Evolutionary conservation across 805 yeast species (phyloP), one percentile per base, ranked within the genome.

Genomic region (Zygoascus bituminiphila): DNA sequence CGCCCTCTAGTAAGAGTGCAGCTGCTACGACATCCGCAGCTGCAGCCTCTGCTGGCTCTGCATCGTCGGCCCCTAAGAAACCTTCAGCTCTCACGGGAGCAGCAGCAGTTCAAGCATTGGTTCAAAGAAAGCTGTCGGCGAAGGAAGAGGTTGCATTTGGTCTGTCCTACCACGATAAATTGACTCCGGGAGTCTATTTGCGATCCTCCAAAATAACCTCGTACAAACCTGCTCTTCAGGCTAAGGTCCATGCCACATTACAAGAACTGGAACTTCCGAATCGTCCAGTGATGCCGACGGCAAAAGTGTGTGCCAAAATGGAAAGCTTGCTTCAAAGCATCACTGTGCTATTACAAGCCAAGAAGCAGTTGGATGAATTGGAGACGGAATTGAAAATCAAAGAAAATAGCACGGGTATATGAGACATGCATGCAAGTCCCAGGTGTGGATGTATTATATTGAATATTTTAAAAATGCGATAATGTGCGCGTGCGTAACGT

Each of bases 81-180:
- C 33, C 44, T 25, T 50, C 47, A 21, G 42, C 52, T 5, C 25
- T 44, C 2, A 42, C 49, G 5, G 52, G 53, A 8, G 54, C 54
- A 1, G 56, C 61, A 8, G 54, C 57, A 2, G 55, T 55, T 1
- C 53, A 53, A 22, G 50, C 50, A 19, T 44, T 55, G 10, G 62
- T 82, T 35, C 70, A 76, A 45, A 75, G 76, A 61, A 73, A 78
- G 38, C 73, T 89, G 45, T 77, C 86, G 0, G 72, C 77, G 19
- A 83, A 84, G 57, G 96, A 89, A 59, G 89, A 88, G 65, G 85
- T 80, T 49, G 81, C 87, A 0, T 84, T 82, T 58, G 98, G 98
- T 10, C 75, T 93, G 35, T 71, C 79, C 45, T 82, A 83, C 53
- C 95, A 86, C 64, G 82, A 62, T 19, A 57, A 62, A 49, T 60